These are phyloP conservation scores for Barbatosphaeria neglecta DNA, from an alignment of 495 filamentous ascomycete species.

Conservation along the genomic window DNA sequence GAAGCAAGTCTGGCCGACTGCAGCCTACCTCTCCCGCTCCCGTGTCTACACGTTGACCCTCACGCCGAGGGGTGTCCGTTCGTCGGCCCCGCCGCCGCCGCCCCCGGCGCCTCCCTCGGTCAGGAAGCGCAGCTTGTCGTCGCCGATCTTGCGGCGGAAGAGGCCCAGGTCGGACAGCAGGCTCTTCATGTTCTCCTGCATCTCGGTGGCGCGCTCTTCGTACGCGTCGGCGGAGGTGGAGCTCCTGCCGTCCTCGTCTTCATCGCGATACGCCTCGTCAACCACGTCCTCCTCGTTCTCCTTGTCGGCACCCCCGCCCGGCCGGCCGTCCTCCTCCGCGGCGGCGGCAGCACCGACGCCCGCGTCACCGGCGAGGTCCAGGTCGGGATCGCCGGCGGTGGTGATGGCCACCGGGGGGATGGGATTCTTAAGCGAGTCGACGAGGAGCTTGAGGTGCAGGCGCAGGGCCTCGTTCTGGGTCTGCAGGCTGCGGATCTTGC, in stretches of 20 bases:
- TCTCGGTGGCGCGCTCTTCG: conserved; percentile 43
- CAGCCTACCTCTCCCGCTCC: no score
- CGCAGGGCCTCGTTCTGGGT: conserved; percentile 83
- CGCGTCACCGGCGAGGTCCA: no score
- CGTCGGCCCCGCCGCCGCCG: conserved; percentile 5
- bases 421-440: conserved; percentile 82
- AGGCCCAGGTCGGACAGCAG: conserved; percentile 66
- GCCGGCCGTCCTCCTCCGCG: conserved; percentile 19
- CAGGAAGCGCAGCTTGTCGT: conserved; percentile 53
- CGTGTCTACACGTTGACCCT: conserved; percentile 14
- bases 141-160: conserved; percentile 72
- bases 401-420: conserved; percentile 45
- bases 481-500: conserved; percentile 76
- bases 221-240: conserved; percentile 35
- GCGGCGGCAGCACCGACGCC: no score
- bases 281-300: conserved; percentile 15
- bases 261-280: conserved; percentile 14
- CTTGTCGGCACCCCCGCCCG: conserved; percentile 6
- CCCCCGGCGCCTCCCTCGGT: conserved; percentile 1
- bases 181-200: conserved; percentile 58
- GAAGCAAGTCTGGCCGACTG: no score
- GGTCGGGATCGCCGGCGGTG: conserved; percentile 7
- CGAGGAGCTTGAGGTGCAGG: conserved; percentile 70
- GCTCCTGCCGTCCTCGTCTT: conserved; percentile 15
- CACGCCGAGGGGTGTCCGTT: conserved; percentile 14